Conservation (phyloP, 2,329 filamentous ascomycete species). For the Talaromyces sp. region DNA sequence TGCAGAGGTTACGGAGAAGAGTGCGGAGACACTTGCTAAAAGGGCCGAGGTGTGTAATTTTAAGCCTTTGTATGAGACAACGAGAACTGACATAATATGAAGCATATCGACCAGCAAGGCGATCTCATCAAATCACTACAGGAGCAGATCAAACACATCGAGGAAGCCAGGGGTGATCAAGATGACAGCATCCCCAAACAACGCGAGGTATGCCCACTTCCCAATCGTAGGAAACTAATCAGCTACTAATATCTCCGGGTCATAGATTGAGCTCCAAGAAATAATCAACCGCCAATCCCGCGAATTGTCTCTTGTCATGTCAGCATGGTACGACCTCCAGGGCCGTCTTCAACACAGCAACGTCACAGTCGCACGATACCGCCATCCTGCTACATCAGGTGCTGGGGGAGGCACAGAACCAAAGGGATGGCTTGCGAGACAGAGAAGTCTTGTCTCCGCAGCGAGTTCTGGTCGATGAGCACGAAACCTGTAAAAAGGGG, state of each 20-base stretch:
- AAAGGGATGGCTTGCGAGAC: constrained; percentile 44
- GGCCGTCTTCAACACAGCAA: constrained; percentile 43
- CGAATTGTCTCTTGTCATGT: constrained; percentile 45
- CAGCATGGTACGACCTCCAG: constrained; percentile 48
- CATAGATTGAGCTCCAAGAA: constrained; percentile 39
- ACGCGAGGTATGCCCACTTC: constrained; percentile 33
- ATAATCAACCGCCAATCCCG: constrained; percentile 40
- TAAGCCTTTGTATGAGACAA: not conserved
- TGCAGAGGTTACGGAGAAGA: constrained; percentile 57
- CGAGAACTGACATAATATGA: not conserved
- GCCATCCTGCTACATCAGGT: constrained; percentile 26
- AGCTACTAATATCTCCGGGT: not conserved
- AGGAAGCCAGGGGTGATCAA: constrained; percentile 33
- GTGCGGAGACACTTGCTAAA: constrained; percentile 40
- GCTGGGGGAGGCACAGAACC: constrained; percentile 34
- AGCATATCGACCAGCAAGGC: constrained; percentile 44
- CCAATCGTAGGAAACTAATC: not conserved
- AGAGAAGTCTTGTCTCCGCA: constrained; percentile 41
- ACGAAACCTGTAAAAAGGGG: not conserved
- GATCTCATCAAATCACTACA: constrained; percentile 42
- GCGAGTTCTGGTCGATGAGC: constrained; percentile 14
- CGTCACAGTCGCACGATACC: constrained; percentile 39
- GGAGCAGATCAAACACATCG: constrained; percentile 39
- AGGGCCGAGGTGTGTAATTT: constrained; percentile 40
- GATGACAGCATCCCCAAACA: constrained; percentile 34